These are phyloP conservation scores for Rhodomyrtus psidioides DNA, from an alignment of 441 rosid genomes.

Conservation along the genomic window DNA sequence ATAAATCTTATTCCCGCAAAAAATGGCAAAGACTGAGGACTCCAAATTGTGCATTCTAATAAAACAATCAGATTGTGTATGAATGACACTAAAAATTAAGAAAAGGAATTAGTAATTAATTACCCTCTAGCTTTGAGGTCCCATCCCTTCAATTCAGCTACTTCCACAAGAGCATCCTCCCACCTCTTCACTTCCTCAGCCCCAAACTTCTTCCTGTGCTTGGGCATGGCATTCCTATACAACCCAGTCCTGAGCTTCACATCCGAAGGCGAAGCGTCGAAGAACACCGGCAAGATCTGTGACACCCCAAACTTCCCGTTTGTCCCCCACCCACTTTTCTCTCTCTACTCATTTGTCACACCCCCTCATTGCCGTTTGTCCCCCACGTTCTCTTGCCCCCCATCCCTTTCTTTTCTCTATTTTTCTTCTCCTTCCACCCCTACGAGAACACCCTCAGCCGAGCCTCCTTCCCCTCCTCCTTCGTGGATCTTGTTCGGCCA, in stretches of 20 bases:
- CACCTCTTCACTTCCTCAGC: background rate
- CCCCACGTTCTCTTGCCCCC: too few species aligned
- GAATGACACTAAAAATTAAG: background rate
- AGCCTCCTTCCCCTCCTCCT: too few species aligned
- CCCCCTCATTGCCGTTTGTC: too few species aligned
- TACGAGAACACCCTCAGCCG: too few species aligned
- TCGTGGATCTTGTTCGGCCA: too few species aligned
- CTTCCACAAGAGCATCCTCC: background rate
- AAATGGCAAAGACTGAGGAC: background rate
- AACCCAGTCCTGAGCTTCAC: background rate
- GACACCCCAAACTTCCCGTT: too few species aligned
- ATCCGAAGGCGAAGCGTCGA: background rate
- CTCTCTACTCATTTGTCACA: too few species aligned
- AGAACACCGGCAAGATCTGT: background rate
- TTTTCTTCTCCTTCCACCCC: too few species aligned
- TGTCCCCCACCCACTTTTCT: too few species aligned
- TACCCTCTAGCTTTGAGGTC: background rate
- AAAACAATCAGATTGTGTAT: background rate
- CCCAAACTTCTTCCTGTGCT: background rate
- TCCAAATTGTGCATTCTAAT: background rate
- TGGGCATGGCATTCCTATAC: background rate
- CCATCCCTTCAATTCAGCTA: background rate
- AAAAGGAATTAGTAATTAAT: background rate
- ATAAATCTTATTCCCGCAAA: background rate
- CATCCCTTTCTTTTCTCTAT: too few species aligned